phyloP scores from a whole-genome alignment of 140 eudicot species.

The Cichorium intybus region DNA sequence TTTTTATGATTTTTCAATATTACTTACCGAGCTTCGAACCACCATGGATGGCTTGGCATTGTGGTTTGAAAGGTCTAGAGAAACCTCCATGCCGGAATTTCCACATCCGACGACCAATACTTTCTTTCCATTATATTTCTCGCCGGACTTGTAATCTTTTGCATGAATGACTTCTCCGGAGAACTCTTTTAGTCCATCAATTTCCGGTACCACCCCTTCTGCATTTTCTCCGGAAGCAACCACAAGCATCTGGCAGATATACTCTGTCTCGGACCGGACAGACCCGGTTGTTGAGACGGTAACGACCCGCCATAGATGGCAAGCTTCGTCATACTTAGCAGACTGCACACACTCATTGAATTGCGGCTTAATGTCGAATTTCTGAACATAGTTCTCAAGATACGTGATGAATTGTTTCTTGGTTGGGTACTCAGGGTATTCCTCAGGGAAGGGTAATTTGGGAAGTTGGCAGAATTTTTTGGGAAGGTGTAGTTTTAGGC shows the following conservation, averaged over 20 bases:
- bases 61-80: conserved; percentile 87
- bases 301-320: conserved; percentile 69
- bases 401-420: conserved; percentile 81
- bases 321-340: conserved; percentile 81
- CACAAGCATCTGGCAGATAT: conserved; percentile 86
- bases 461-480: conserved; percentile 93
- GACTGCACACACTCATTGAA: conserved; percentile 80
- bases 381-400: conserved; percentile 71
- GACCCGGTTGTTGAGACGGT: conserved; percentile 42
- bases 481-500: conserved; percentile 91
- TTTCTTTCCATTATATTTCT: conserved; percentile 55
- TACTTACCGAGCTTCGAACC: conserved; percentile 89
- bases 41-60: conserved; percentile 85
- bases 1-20: background rate
- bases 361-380: conserved; percentile 72
- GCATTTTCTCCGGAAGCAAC: conserved; percentile 98
- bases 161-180: conserved; percentile 83
- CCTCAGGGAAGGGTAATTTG: conserved; percentile 69
- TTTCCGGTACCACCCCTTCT: conserved; percentile 70
- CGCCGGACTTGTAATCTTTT: conserved; percentile 83
- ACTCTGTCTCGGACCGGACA: conserved; percentile 69
- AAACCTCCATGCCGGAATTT: conserved; percentile 94
- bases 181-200: conserved; percentile 70
- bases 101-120: conserved; percentile 97
- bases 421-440: conserved; percentile 85